A percentile compares a stretch with the other conserved stretches of the same genome.
phyloP scores from a whole-genome alignment of 305 asterid genomes.

The Fraxinus sp. region DNA sequence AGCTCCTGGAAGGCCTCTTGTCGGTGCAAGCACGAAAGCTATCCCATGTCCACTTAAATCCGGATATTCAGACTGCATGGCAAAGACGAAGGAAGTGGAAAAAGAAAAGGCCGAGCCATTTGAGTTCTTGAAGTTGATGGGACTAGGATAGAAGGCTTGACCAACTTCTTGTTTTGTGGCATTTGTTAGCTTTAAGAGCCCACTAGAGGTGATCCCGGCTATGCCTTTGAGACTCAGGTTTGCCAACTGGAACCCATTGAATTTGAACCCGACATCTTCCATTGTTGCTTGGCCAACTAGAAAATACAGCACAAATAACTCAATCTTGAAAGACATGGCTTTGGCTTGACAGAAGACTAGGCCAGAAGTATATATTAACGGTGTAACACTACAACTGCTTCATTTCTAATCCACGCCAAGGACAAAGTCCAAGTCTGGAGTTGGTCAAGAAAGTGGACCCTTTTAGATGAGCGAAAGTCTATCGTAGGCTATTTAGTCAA shows the following conservation, averaged over 20 bases:
- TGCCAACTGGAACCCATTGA: constrained; percentile 34
- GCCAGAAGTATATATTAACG: not conserved
- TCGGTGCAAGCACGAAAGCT: not conserved
- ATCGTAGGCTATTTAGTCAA: not conserved
- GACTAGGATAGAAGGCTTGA: constrained; percentile 42
- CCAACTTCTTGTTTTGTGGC: constrained; percentile 29
- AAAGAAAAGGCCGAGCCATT: constrained; percentile 38
- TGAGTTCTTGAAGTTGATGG: constrained; percentile 37
- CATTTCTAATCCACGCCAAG: not conserved
- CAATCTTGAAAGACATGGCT: not conserved
- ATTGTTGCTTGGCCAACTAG: not conserved
- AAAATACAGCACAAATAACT: not conserved
- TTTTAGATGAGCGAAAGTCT: not conserved
- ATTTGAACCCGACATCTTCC: constrained; percentile 20
- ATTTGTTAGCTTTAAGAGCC: constrained; percentile 35
- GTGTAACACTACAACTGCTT: not conserved
- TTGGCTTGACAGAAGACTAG: not conserved
- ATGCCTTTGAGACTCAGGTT: constrained; percentile 33
- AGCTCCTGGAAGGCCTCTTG: not conserved
- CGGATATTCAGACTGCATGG: constrained; percentile 39
- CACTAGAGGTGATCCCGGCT: constrained; percentile 26
- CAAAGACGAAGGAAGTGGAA: constrained; percentile 46
- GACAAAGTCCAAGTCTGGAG: not conserved
- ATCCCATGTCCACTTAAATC: constrained; percentile 26
- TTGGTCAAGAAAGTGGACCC: not conserved